Evolutionary conservation across 2,329 filamentous ascomycete genomes (phyloP), one percentile per base, ranked within the genome.

Genomic region (Orbilia blumenaviensis): DNA sequence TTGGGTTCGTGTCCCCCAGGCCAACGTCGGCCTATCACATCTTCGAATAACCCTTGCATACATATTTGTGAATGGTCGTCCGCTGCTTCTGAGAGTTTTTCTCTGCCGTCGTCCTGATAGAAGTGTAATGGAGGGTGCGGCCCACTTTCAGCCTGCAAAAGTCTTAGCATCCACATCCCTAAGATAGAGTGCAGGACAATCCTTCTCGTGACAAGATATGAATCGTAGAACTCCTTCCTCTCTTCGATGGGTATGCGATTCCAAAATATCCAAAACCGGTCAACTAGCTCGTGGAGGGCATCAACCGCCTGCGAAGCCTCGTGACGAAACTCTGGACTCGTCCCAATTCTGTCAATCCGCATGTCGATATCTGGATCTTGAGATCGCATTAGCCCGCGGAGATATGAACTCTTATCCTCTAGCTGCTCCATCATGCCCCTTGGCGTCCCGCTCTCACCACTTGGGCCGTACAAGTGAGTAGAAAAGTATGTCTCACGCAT

Each of bases 341-440:
- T 34, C 25, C 34, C 61, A 2, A 27, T 52, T 21, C 21, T 12
- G 1, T 44, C 12, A 16, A 52, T 42, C 2, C 7, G 6, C n/a
- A 34, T 10, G 23, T 62, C 58, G 12, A 34, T 21, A n/a, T 32
- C 14, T 3, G 41, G 38, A 21, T 41, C 21, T 25, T 27, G 23
- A 23, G 56, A 62, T 36, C 27, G 25, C n/a, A 48, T 46, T 5
- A 62, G 38, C 5, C 23, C 16, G 14, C 58, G 58, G n/a, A 62
- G 42, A 48, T 12, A n/a, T 8, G 58, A 62, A 3, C 6, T 18
- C 0, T 16, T 12, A 21, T 48, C 27, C 3, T 14, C 12, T 7
- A 66, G 23, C 10, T 54, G 61, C 7, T 66, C 25, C 9, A 54
- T 27, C 29, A 66, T n/a, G 7, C 60, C 60, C n/a, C 6, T 34